A percentile compares a stretch with the other conserved stretches of the same genome.
Conservation (phyloP, 805 yeast genomes). For the Metschnikowia cerradonensis region DNA sequence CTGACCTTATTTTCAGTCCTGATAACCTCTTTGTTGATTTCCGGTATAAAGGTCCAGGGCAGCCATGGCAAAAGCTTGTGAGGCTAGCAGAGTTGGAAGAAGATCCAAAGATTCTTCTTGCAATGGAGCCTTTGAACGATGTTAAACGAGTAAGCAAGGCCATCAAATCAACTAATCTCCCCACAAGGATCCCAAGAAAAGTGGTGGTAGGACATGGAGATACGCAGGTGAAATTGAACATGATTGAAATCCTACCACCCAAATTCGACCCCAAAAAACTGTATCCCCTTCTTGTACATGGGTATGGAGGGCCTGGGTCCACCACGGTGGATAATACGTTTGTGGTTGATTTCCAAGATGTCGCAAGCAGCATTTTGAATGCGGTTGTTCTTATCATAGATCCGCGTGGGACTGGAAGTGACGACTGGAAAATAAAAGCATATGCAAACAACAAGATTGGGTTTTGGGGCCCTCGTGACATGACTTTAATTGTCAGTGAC, state of each 20-base stretch:
- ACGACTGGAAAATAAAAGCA: constrained; percentile 62
- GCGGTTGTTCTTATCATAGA: constrained; percentile 65
- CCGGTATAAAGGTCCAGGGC: constrained; percentile 20
- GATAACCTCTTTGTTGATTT: constrained; percentile 23
- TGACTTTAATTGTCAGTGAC: constrained; percentile 46
- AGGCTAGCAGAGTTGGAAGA: constrained; percentile 18
- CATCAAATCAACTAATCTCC: constrained; percentile 43
- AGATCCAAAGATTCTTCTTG: constrained; percentile 8
- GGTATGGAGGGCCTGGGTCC: constrained; percentile 82
- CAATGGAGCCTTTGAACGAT: constrained; percentile 17
- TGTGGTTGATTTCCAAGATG: constrained; percentile 53
- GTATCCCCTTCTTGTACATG: constrained; percentile 64
- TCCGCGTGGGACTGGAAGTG: constrained; percentile 81
- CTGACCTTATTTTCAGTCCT: constrained; percentile 17
- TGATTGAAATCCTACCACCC: constrained; percentile 61
- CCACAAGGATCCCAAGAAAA: constrained; percentile 42
- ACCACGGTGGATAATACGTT: constrained; percentile 49
- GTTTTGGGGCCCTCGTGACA: constrained; percentile 72
- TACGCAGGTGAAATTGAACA: constrained; percentile 40
- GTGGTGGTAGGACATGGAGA: constrained; percentile 27
- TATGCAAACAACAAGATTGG: constrained; percentile 60
- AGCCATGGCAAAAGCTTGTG: constrained; percentile 25
- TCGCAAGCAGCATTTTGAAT: constrained; percentile 52
- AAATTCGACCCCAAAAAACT: constrained; percentile 42
- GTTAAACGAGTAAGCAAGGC: constrained; percentile 13